A percentile compares a stretch with the other conserved stretches of the same genome.
These are phyloP conservation scores for Solanum okadae DNA, from an alignment of 257 asterid species.

Conservation along the genomic window DNA sequence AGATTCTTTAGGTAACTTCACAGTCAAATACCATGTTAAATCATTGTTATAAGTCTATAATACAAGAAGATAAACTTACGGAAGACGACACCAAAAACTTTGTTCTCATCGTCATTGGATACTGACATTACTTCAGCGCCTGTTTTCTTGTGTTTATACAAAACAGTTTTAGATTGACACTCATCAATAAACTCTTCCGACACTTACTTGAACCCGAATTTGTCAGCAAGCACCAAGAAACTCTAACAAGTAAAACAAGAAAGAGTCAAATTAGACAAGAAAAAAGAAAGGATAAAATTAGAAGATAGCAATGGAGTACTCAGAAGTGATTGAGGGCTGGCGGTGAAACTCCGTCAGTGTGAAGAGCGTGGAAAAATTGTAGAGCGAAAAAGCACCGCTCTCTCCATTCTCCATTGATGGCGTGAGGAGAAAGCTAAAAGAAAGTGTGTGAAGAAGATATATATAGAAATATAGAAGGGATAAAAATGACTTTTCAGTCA, in stretches of 20 bases:
- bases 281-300: background rate
- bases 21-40: no score
- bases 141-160: constrained; percentile 59
- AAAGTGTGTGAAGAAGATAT: background rate
- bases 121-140: constrained; percentile 94
- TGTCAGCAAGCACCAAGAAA: constrained; percentile 63
- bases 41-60: background rate
- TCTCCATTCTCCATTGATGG: constrained; percentile 44
- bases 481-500: no score
- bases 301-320: background rate
- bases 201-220: constrained; percentile 80
- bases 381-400: constrained; percentile 53
- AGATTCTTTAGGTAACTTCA: background rate
- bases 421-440: background rate
- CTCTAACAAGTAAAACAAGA: constrained; percentile 15
- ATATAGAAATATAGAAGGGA: background rate
- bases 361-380: constrained; percentile 57
- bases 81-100: constrained; percentile 83
- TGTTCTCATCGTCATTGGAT: constrained; percentile 96
- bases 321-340: constrained; percentile 4
- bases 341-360: constrained; percentile 29
- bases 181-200: constrained; percentile 84
- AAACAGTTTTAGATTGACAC: constrained; percentile 59
- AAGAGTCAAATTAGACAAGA: background rate
- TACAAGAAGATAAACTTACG: constrained; percentile 37